Base-by-base conservation (phyloP, 441 rosid genomes). In the Gossypium gossypioides region DNA sequence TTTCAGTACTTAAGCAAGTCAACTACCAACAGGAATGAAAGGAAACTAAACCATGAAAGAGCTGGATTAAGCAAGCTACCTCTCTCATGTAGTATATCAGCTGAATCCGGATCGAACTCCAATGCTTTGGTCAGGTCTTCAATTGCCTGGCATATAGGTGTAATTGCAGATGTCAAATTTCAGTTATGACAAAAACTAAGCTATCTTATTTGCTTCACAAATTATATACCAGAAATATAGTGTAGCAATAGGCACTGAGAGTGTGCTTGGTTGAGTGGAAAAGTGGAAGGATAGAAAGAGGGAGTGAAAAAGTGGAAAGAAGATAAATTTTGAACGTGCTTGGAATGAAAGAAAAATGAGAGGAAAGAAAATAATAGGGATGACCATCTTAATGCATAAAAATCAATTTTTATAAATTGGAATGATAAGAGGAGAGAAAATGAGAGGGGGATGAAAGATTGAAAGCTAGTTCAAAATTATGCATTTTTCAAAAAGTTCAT, bases 1-100 rank as follows among this genome's bases (percentile, higher is more conserved):
- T 62, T 12, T 65, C 10, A 50, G 0, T 32, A 27, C 6, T 25
- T 24, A 13, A 61, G 22, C 63, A 57, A 78, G 42, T 61, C 48
- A 9, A 55, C 12, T 21, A 25, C 51, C 62, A 27, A 54, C 68
- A 62, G 2, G 24, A 58, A 68, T 13, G 22, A 3, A 2, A 16
- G 44, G 46, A 50, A 51, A 27, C 37, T 37, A 51, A 50, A 68
- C 7, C 46, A 37, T 55, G 54, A 68, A 70, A 68, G 24, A 60
- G 15, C 22, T 40, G 68, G 65, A 61, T 75, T 74, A 24, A 64
- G 73, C 74, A 66, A 77, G 74, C 79, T 83, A 96, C 99, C 99
- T 77, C 96, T 89, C 88, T 96, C 99, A 73, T 91, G 97, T 71
- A 96, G 83, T 78, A 96, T 86, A 80, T 96, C 98, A 71, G 93